Evolutionary conservation across 441 rosid genomes (phyloP).

Genomic region (Manihot esculenta): DNA sequence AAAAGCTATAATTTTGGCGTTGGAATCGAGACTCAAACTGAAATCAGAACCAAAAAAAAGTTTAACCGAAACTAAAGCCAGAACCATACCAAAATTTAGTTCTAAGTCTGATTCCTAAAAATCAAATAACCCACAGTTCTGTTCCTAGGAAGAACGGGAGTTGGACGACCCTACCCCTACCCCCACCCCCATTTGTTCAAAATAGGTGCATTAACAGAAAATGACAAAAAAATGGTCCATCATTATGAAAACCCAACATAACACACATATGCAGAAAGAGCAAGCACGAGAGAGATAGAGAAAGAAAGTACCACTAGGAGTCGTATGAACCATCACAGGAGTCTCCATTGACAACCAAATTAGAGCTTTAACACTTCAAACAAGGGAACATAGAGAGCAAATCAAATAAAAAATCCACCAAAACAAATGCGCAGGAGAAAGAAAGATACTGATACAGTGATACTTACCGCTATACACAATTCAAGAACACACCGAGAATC

Average conservation of each 20-base stretch:
- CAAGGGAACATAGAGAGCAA: not conserved
- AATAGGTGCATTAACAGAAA: not conserved
- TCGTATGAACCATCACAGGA: conserved; percentile 17
- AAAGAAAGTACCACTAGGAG: conserved; percentile 26
- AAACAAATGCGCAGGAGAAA: too few species aligned
- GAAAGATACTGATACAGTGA: not conserved
- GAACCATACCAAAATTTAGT: too few species aligned
- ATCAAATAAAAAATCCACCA: not conserved
- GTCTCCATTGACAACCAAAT: conserved; percentile 26
- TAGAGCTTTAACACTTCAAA: not conserved
- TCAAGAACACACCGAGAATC: not conserved
- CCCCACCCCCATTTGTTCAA: not conserved
- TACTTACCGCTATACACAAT: not conserved
- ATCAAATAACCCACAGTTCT: too few species aligned
- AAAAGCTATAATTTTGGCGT: too few species aligned
- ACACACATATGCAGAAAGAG: not conserved
- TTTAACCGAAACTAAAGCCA: too few species aligned
- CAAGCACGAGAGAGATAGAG: not conserved
- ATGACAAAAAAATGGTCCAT: too few species aligned
- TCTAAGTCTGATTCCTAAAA: too few species aligned
- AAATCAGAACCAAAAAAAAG: too few species aligned
- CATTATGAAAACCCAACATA: not conserved
- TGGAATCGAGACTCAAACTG: too few species aligned
- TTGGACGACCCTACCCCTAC: too few species aligned
- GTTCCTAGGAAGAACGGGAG: too few species aligned